Base-by-base conservation (phyloP, 2,329 filamentous ascomycete species). In the Fusarium mundagurra region DNA sequence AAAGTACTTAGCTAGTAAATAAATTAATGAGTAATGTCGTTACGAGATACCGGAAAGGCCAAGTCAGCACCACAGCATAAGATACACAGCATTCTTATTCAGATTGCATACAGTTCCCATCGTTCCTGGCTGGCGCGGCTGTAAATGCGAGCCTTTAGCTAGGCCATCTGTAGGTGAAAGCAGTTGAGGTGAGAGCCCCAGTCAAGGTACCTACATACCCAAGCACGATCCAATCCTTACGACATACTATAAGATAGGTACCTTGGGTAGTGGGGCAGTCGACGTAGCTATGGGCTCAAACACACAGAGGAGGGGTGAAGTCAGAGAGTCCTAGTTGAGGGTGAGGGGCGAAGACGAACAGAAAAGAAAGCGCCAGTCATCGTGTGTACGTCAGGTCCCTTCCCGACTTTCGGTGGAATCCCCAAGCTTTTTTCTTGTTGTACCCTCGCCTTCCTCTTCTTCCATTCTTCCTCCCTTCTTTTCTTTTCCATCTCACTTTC, bases 321-420 rank as follows among this genome's bases (percentile, higher is more conserved):
- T 57, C 29, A 61, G 48, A 33, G 38, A 44, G n/a, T 29, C 27
- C 34, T 20, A 41, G 33, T 36, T 36, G 50, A 53, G 50, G 36
- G 51, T 64, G 69, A 75, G 68, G 59, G 74, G 71, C 71, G 61
- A 72, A 53, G 64, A 66, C 53, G 65, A 70, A 70, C 60, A 59
- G 62, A 61, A 64, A 64, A 69, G 72, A 76, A 75, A 64, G 60
- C 60, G 55, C 67, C 45, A 61, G 72, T 60, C 63, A 55, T 74
- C 55, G 60, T 72, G 57, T 70, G 71, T 77, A 75, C 76, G 74
- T 74, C 76, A 68, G 69, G 69, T 69, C 63, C 64, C 58, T 76
- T 69, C 68, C 75, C 68, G 64, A 72, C 62, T 72, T 74, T 73
- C 51, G 67, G 67, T 68, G 62, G 51, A 67, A 74, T 68, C 63